Percentiles rank a stretch among this genome's conserved stretches.
Evolutionary conservation across 1,139 yeast species (phyloP).

Genomic region (Williopsis jadinii): DNA sequence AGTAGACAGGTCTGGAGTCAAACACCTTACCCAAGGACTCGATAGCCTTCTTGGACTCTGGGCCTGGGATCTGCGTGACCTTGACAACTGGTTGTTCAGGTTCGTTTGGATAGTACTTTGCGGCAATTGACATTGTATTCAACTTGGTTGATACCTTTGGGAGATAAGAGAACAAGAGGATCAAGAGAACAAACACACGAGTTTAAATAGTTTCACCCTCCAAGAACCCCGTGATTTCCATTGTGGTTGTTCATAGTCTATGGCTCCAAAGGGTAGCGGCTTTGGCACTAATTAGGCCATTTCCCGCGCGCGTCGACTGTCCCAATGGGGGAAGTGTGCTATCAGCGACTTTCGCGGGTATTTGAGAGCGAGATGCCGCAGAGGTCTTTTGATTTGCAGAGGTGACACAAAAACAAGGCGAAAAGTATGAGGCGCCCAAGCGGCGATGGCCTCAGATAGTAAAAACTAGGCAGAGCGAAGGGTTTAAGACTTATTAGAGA

Average conservation of each 20-base stretch:
- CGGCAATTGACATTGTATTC: conserved; percentile 35
- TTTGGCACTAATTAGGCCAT: background rate
- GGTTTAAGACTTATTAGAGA: too few species aligned
- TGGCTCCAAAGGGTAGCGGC: background rate
- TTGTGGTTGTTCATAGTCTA: background rate
- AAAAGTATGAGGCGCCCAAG: too few species aligned
- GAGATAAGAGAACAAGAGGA: background rate
- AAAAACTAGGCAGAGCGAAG: too few species aligned
- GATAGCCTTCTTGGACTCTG: conserved; percentile 41
- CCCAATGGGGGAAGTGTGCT: background rate
- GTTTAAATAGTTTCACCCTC: background rate
- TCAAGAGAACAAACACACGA: background rate
- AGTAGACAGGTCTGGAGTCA: conserved; percentile 64
- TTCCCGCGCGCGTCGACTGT: background rate
- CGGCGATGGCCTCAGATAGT: too few species aligned
- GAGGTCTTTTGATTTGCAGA: background rate
- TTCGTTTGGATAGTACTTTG: conserved; percentile 51
- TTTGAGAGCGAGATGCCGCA: background rate
- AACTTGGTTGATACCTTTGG: background rate
- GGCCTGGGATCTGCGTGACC: conserved; percentile 53
- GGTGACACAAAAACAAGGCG: too few species aligned
- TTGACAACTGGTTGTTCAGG: conserved; percentile 44
- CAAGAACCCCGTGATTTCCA: background rate
- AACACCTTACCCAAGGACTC: conserved; percentile 47
- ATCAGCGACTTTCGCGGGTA: background rate